Evolutionary conservation across 31 red algal genomes (phyloP).

Genomic region (Bonnemaisonia californica): DNA sequence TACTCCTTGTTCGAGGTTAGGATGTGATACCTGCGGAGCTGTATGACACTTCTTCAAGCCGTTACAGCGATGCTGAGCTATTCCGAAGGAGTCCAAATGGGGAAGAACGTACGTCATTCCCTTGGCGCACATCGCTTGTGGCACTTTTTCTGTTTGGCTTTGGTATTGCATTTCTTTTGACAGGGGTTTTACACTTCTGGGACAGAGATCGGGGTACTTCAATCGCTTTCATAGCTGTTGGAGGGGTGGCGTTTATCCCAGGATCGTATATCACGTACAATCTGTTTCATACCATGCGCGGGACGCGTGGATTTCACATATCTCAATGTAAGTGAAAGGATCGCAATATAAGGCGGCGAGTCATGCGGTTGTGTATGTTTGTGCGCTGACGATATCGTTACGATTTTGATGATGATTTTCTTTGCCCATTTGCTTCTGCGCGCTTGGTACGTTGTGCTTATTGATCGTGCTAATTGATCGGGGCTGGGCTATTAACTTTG

Average conservation of each 20-base stretch:
- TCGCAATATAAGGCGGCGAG: neutral
- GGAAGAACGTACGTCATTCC: constrained; percentile 28
- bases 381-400: too few species aligned
- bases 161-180: constrained; percentile 50
- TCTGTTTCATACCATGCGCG: constrained; percentile 44
- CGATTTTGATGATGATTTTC: too few species aligned
- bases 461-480: too few species aligned
- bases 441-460: too few species aligned
- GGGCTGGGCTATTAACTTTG: too few species aligned
- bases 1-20: constrained; percentile 12
- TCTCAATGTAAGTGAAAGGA: constrained; percentile 38
- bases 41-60: constrained; percentile 42
- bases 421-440: too few species aligned
- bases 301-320: constrained; percentile 61
- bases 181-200: constrained; percentile 62
- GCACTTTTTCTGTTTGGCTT: constrained; percentile 52
- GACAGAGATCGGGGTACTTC: constrained; percentile 40
- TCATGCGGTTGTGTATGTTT: neutral
- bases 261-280: constrained; percentile 55
- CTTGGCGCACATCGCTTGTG: constrained; percentile 61
- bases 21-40: constrained; percentile 43
- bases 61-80: constrained; percentile 43
- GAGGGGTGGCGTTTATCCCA: constrained; percentile 46
- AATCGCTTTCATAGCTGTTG: constrained; percentile 41
- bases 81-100: constrained; percentile 21